Evolutionary conservation across 306 rosid species (phyloP).

Genomic region (Rubus parviflorus): DNA sequence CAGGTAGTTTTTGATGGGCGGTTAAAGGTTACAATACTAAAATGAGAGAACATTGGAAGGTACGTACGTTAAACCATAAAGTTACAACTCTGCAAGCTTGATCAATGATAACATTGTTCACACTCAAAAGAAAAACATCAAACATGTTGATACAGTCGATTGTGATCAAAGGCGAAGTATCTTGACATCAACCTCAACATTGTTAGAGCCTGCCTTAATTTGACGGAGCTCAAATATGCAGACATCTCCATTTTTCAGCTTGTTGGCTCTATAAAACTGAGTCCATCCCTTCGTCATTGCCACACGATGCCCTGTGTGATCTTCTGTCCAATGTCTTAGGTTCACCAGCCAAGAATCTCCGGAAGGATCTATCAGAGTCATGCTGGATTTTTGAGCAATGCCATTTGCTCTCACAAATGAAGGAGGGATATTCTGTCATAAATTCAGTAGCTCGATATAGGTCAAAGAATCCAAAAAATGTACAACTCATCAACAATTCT

Average conservation of each 20-base stretch:
- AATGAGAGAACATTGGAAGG: not conserved
- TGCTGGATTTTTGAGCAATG: not conserved
- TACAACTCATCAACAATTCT: too few species aligned
- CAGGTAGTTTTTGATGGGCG: not conserved
- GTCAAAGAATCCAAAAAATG: too few species aligned
- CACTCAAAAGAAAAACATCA: not conserved
- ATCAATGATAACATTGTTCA: not conserved
- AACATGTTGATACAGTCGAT: not conserved
- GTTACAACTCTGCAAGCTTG: not conserved
- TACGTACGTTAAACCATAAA: not conserved
- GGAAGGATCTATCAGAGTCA: not conserved
- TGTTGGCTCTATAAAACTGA: not conserved
- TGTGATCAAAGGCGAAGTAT: not conserved
- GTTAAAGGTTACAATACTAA: not conserved
- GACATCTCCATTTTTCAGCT: not conserved
- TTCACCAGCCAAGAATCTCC: not conserved
- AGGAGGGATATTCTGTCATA: not conserved
- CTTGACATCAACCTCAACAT: not conserved
- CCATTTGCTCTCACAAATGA: not conserved
- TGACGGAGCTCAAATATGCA: not conserved
- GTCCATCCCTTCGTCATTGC: not conserved
- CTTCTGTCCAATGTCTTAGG: not conserved
- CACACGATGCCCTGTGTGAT: not conserved
- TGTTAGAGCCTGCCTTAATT: not conserved
- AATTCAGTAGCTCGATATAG: not conserved